Evolutionary conservation across 495 filamentous ascomycete genomes (phyloP).

Genomic region (Penicillium coffeae): DNA sequence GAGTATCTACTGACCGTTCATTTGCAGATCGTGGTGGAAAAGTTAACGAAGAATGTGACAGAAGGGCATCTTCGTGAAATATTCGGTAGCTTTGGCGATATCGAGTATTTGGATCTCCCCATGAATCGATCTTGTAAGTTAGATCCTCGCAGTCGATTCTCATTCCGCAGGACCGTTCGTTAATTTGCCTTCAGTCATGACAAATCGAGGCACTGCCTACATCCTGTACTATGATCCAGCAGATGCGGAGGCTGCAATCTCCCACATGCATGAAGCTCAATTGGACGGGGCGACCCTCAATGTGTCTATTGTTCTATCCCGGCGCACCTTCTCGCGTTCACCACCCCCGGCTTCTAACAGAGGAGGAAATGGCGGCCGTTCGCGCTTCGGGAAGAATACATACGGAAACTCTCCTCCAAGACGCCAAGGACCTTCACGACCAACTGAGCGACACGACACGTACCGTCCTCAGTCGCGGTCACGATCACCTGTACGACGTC

Average conservation of each 20-base stretch:
- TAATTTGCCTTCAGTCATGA: slow-evolving; percentile 58
- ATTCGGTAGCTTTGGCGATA: slow-evolving; percentile 83
- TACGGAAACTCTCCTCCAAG: slow-evolving; percentile 34
- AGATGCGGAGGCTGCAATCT: slow-evolving; percentile 84
- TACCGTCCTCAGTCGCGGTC: slow-evolving; percentile 49
- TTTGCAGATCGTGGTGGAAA: slow-evolving; percentile 85
- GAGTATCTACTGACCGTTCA: background rate
- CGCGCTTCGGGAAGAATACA: slow-evolving; percentile 31
- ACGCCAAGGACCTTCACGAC: slow-evolving; percentile 36
- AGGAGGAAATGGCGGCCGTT: slow-evolving; percentile 29
- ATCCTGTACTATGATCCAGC: slow-evolving; percentile 75
- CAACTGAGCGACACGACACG: slow-evolving; percentile 43
- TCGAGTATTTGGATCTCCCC: slow-evolving; percentile 82
- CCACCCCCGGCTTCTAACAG: slow-evolving; percentile 36
- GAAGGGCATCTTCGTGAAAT: slow-evolving; percentile 86
- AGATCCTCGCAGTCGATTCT: background rate
- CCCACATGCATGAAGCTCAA: slow-evolving; percentile 97
- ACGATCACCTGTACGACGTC: slow-evolving; percentile 38
- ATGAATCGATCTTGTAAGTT: slow-evolving; percentile 77
- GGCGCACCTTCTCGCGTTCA: slow-evolving; percentile 56
- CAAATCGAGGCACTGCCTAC: slow-evolving; percentile 92
- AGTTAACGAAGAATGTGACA: slow-evolving; percentile 92
- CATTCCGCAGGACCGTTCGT: background rate
- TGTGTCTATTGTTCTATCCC: slow-evolving; percentile 91
- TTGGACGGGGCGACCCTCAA: slow-evolving; percentile 83